Evolutionary conservation across 2,329 filamentous ascomycete species (phyloP).

Genomic region (Colletotrichum theobromicola): DNA sequence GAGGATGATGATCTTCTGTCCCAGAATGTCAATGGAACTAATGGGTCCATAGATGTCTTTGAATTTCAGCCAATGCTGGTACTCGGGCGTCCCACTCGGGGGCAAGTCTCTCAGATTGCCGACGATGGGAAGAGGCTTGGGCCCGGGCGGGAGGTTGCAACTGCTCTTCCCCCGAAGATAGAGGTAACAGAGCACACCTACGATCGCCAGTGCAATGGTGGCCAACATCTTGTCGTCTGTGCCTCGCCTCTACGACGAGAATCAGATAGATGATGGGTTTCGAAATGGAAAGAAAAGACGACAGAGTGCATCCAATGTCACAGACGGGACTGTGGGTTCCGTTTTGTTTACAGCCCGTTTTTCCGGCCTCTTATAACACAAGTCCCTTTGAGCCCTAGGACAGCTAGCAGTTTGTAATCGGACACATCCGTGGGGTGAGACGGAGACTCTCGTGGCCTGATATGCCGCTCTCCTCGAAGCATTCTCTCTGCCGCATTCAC

Average conservation of each 20-base stretch:
- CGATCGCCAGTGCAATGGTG: not conserved
- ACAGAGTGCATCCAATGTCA: not conserved
- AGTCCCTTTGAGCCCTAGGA: not conserved
- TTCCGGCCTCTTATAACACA: not conserved
- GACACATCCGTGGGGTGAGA: not conserved
- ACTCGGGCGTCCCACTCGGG: conserved; percentile 30
- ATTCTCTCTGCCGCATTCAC: not conserved
- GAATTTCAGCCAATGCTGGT: conserved; percentile 37
- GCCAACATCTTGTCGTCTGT: not conserved
- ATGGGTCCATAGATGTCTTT: conserved; percentile 36
- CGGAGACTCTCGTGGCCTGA: not conserved
- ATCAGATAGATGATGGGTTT: not conserved
- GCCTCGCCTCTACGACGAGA: not conserved
- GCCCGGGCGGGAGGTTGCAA: conserved; percentile 27
- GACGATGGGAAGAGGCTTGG: conserved; percentile 41
- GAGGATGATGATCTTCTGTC: conserved; percentile 41
- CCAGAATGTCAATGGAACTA: conserved; percentile 39
- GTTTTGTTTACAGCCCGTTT: not conserved
- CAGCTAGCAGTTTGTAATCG: not conserved
- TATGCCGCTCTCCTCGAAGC: not conserved
- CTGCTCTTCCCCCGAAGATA: not conserved
- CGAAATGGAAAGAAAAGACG: not conserved
- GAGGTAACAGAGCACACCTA: not conserved
- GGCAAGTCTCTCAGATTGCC: conserved; percentile 53
- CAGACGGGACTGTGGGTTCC: not conserved